These are phyloP conservation scores for Botrytis aclada DNA, from an alignment of 2,329 filamentous ascomycete genomes.

Conservation along the genomic window DNA sequence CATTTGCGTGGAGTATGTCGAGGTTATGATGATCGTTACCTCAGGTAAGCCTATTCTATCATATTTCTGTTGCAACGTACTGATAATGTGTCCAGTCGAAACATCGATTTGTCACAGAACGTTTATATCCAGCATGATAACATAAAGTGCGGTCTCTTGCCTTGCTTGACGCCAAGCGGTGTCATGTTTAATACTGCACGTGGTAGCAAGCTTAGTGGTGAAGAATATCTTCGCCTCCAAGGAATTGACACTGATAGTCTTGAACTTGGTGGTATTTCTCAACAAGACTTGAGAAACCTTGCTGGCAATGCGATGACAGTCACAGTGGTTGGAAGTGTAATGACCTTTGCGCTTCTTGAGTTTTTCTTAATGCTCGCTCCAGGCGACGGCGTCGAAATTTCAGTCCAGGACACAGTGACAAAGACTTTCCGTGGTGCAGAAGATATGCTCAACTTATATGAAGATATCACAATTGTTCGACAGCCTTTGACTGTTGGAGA, in stretches of 20 bases:
- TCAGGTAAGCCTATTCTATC: conserved; percentile 45
- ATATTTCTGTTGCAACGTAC: conserved; percentile 13
- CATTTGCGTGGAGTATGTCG: conserved; percentile 49
- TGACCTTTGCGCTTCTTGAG: conserved; percentile 50
- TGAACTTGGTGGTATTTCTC: conserved; percentile 60
- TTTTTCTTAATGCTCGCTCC: conserved; percentile 12
- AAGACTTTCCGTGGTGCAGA: background rate
- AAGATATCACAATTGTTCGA: conserved; percentile 16
- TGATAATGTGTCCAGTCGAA: conserved; percentile 41
- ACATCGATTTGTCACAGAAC: conserved; percentile 70
- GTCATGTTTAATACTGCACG: conserved; percentile 58
- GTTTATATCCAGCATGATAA: conserved; percentile 56
- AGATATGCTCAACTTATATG: background rate
- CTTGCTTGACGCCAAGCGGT: conserved; percentile 67
- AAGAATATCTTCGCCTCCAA: conserved; percentile 63
- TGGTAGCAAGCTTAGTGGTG: conserved; percentile 58
- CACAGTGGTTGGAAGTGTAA: conserved; percentile 64
- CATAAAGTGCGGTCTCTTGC: conserved; percentile 53
- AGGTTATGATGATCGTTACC: conserved; percentile 56
- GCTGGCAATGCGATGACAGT: conserved; percentile 79
- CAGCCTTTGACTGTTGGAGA: conserved; percentile 19
- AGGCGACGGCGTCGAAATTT: conserved; percentile 18
- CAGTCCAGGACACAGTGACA: background rate
- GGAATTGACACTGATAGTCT: conserved; percentile 64
- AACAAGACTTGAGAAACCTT: conserved; percentile 62